phyloP scores from a whole-genome alignment of 495 filamentous ascomycete species.

The Neurospora tetrasperma region DNA sequence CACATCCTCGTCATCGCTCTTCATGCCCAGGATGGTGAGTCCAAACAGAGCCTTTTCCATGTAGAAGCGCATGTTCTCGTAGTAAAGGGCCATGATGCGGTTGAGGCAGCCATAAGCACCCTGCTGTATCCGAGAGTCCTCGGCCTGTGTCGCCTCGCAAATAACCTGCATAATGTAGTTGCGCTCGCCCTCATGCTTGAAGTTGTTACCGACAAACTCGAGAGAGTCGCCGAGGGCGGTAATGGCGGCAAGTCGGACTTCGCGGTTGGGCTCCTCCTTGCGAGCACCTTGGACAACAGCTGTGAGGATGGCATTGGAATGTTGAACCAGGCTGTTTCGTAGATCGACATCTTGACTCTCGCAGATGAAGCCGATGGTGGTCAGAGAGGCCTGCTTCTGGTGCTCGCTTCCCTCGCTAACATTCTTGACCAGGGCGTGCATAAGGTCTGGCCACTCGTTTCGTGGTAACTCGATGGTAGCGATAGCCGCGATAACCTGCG shows the following conservation, averaged over 20 bases:
- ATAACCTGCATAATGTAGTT: slow-evolving; percentile 99
- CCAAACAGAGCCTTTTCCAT: slow-evolving; percentile 99
- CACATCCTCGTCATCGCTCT: slow-evolving; percentile 93
- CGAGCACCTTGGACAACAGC: slow-evolving; percentile 95
- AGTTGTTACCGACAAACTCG: slow-evolving; percentile 94
- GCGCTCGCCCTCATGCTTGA: slow-evolving; percentile 95
- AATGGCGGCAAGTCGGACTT: slow-evolving; percentile 87
- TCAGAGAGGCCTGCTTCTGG: slow-evolving; percentile 87
- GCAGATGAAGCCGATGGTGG: slow-evolving; percentile 94
- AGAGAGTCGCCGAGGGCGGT: slow-evolving; percentile 92
- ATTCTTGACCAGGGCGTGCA: slow-evolving; percentile 78
- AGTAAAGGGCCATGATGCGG: slow-evolving; percentile 95
- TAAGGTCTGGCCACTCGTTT: slow-evolving; percentile 91
- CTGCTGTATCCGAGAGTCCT: slow-evolving; percentile 82
- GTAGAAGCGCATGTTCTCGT: slow-evolving; percentile 99
- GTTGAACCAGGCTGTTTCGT: slow-evolving; percentile 63
- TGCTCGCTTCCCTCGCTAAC: slow-evolving; percentile 76
- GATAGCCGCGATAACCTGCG: slow-evolving; percentile 90
- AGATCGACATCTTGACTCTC: slow-evolving; percentile 87
- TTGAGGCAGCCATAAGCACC: slow-evolving; percentile 95
- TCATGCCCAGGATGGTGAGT: slow-evolving; percentile 98
- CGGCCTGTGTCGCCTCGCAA: slow-evolving; percentile 92
- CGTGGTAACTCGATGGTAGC: slow-evolving; percentile 89
- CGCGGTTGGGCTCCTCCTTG: slow-evolving; percentile 83
- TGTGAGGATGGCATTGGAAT: slow-evolving; percentile 96